These are phyloP conservation scores for Metschnikowia kunwiensis DNA, from an alignment of 805 yeast genomes.

Conservation along the genomic window DNA sequence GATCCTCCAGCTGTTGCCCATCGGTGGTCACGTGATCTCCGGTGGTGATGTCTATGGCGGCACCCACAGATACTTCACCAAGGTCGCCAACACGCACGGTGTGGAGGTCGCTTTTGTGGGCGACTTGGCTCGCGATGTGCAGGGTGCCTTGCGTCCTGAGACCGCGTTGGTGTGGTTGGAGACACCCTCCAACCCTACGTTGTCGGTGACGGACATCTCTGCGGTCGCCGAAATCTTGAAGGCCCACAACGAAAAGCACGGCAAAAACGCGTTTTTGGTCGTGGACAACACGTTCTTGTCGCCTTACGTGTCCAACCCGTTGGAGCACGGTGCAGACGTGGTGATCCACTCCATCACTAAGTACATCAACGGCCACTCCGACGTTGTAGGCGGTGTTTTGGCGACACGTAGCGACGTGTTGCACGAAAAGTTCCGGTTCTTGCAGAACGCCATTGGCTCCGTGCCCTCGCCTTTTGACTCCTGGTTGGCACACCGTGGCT, in stretches of 20 bases:
- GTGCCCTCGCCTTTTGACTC: constrained; percentile 88
- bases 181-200: constrained; percentile 86
- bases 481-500: constrained; percentile 91
- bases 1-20: constrained; percentile 67
- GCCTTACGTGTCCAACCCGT: constrained; percentile 84
- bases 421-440: constrained; percentile 64
- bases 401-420: constrained; percentile 62
- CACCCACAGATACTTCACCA: constrained; percentile 85
- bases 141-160: constrained; percentile 51
- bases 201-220: constrained; percentile 71
- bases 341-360: constrained; percentile 89
- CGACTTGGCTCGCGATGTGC: constrained; percentile 59
- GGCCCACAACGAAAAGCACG: constrained; percentile 40
- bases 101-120: constrained; percentile 65
- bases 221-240: constrained; percentile 56
- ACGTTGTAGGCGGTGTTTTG: constrained; percentile 82
- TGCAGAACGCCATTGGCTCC: constrained; percentile 87
- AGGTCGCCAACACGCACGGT: constrained; percentile 79
- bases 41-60: constrained; percentile 91
- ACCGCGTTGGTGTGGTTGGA: constrained; percentile 85
- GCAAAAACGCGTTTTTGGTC: constrained; percentile 56
- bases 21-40: constrained; percentile 70
- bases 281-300: constrained; percentile 89
- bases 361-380: constrained; percentile 90
- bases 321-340: constrained; percentile 78